Base-by-base conservation (phyloP, 2,329 filamentous ascomycete genomes). In the Colletotrichum paranaense region DNA sequence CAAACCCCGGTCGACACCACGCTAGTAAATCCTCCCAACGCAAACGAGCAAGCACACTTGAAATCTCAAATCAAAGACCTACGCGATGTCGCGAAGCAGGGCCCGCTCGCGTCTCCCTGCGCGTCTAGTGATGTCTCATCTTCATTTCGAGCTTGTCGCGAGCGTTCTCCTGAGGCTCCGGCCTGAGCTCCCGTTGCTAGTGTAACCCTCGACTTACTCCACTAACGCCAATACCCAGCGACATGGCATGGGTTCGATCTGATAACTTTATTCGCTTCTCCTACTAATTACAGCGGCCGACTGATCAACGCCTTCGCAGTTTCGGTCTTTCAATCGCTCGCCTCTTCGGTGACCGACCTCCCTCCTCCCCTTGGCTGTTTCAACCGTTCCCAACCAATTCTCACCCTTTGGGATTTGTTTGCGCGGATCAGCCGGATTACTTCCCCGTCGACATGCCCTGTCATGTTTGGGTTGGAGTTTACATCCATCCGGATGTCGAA, bases 211-310 rank as follows among this genome's bases (percentile, higher is more conserved):
- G 38, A 12, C n/a, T 16, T 55, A 30, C 32, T 52, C 38, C 35
- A 62, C 58, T 22, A 32, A 9, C 38, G 28, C 55, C 46, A 69
- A 38, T 35, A 24, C 71, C 58, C 56, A 28, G 26, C n/a, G 62
- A 62, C 55, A 65, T 14, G 57, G 38, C 68, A 67, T 71, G 68
- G 68, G 62, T 67, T 68, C 38, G 38, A 74, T 74, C 72, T 74
- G 72, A 74, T 74, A 74, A 67, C 72, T 63, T 63, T 56, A 63
- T 58, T 72, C 56, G 49, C 71, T 53, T 62, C 52, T 58, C 35
- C 67, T 12, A 16, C 53, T 59, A 24, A 26, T 42, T 14, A 62
- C 42, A 46, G 42, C 38, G n/a, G 7, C 30, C 62, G 53, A 26
- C 66, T 28, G 30, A 63, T 68, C 52, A 62, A 68, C 53, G 42